Evolutionary conservation across 2,329 filamentous ascomycete species (phyloP), one percentile per base, ranked within the genome.

Genomic region (Scopulariopsis brevicaulis): DNA sequence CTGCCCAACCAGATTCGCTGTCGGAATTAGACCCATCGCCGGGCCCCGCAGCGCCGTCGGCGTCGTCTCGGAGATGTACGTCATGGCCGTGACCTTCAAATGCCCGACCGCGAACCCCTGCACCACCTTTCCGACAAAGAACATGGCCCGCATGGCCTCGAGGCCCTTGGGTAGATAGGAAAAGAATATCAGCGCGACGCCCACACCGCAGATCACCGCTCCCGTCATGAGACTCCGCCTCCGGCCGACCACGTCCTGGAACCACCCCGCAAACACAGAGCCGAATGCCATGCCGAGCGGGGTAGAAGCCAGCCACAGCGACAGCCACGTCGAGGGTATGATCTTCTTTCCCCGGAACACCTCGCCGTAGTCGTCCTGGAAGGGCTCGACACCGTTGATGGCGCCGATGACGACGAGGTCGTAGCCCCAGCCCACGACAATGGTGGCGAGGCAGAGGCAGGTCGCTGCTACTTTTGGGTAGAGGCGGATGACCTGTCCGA

Each of bases 1-100:
- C 63, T 80, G 75, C 11, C 77, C 77, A 0, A 79, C 60, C 2
- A 79, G 68, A 22, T 71, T 77, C 62, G 79, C 77, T 3, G 73
- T 72, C 4, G 77, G 77, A 55, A 79, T 74, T 48, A 79, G 69
- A 1, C 76, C 74, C 63, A 80, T 40, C 14, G 37, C 37, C 3
- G 37, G 37, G 7, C 63, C 67, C 1, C 67, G 65, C 0, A 68
- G 54, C 0, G 66, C 61, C 0, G 65, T 66, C 0, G 67, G 67
- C 0, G 66, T 61, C 10, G 64, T 68, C 25, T 68, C 66, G 0
- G 67, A 68, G 0, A 68, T 63, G 58, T 94, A 67, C 1, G 67
- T 67, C 11, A 66, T 59, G 24, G 62, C 63, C 0, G 63, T 65
- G 0, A 64, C 63, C n/a, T 63, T 65, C 37, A 68, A 62, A 1